These are phyloP conservation scores for Botrytis paeoniae DNA, from an alignment of 2,329 filamentous ascomycete genomes.

Conservation along the genomic window DNA sequence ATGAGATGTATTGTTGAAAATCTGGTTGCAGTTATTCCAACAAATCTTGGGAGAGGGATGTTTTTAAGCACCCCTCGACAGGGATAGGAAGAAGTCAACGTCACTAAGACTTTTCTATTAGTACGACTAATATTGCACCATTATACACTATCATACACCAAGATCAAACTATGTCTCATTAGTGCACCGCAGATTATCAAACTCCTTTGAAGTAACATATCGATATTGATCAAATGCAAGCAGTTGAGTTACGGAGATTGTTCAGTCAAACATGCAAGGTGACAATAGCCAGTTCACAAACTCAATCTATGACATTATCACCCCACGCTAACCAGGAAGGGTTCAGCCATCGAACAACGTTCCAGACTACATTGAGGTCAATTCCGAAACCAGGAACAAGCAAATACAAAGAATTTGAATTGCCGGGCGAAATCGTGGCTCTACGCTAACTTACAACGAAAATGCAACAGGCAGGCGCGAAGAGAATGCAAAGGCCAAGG, in stretches of 20 bases:
- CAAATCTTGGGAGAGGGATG: background rate
- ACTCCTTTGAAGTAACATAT: constrained; percentile 6
- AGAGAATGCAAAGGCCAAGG: constrained; percentile 13
- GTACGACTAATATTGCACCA: constrained; percentile 3
- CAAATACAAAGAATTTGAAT: constrained; percentile 1
- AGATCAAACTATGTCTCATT: constrained; percentile 8
- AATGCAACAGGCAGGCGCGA: constrained; percentile 16
- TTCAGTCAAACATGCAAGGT: constrained; percentile 1
- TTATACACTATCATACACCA: constrained; percentile 6
- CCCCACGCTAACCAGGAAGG: constrained; percentile 1
- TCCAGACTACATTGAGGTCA: background rate
- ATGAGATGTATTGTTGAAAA: background rate
- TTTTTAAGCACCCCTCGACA: constrained; percentile 1
- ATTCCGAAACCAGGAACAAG: constrained; percentile 13
- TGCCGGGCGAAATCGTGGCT: background rate
- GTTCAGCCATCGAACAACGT: background rate
- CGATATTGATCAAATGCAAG: constrained; percentile 11
- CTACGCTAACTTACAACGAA: constrained; percentile 1
- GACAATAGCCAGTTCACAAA: constrained; percentile 2
- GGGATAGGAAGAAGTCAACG: background rate
- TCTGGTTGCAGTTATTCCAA: background rate
- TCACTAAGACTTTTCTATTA: constrained; percentile 10
- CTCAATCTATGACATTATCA: constrained; percentile 11
- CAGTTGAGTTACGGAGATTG: constrained; percentile 7
- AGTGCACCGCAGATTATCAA: constrained; percentile 4